Percentiles rank a stretch among this genome's conserved stretches.
Evolutionary conservation across 441 rosid species (phyloP).

Genomic region (Adansonia gregorii): DNA sequence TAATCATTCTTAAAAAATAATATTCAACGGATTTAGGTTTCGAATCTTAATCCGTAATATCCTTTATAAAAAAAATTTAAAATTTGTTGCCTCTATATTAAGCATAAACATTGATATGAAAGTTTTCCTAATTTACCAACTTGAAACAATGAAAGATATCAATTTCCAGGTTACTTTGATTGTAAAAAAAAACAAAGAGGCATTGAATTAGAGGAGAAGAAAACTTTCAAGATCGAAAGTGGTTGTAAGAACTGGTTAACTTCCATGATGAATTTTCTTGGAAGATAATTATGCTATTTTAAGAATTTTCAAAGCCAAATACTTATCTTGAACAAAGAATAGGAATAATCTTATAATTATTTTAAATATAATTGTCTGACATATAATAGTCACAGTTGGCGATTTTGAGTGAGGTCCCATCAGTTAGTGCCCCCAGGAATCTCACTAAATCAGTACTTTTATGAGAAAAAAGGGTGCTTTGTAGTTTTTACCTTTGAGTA

Average conservation of each 20-base stretch:
- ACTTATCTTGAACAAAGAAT: constrained; percentile 12
- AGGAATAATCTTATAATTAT: constrained; percentile 32
- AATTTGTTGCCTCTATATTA: constrained; percentile 8
- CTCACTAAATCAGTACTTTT: constrained; percentile 2
- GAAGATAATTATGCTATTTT: constrained; percentile 18
- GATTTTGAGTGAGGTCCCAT: constrained; percentile 31
- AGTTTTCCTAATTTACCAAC: constrained; percentile 16
- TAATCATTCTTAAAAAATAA: no score
- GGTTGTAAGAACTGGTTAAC: constrained; percentile 20
- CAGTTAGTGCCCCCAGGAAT: constrained; percentile 27
- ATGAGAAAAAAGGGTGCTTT: background rate
- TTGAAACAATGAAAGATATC: constrained; percentile 30
- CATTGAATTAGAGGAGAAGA: constrained; percentile 24
- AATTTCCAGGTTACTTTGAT: constrained; percentile 27
- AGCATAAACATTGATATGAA: constrained; percentile 4
- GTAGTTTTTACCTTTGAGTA: background rate
- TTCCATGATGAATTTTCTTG: constrained; percentile 14
- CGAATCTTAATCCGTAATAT: background rate
- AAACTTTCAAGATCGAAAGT: background rate
- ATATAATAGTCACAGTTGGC: constrained; percentile 27
- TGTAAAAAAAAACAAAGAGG: background rate
- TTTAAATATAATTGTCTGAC: constrained; percentile 14
- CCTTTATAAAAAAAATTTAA: background rate
- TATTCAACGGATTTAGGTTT: background rate
- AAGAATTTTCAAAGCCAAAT: constrained; percentile 19